These are phyloP conservation scores for Calonectria pteridis DNA, from an alignment of 2,329 filamentous ascomycete genomes.

Conservation along the genomic window DNA sequence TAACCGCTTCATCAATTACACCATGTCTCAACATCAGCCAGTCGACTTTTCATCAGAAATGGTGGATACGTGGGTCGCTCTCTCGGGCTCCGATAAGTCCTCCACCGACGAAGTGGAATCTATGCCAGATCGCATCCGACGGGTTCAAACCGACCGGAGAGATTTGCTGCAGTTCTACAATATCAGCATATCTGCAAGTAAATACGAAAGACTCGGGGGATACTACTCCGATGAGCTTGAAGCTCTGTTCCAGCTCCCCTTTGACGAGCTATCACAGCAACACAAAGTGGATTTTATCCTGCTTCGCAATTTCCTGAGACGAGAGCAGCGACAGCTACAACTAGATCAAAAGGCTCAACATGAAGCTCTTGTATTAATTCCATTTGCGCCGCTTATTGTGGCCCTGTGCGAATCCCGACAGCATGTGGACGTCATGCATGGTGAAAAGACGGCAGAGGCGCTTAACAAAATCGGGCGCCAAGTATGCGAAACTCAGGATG, in stretches of 20 bases:
- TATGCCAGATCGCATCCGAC: conserved; percentile 57
- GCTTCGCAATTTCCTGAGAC: conserved; percentile 59
- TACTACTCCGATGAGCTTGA: conserved; percentile 59
- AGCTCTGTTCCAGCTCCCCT: conserved; percentile 40
- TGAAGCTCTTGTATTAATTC: conserved; percentile 55
- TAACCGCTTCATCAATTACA: background rate
- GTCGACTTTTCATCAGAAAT: conserved; percentile 22
- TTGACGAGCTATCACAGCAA: conserved; percentile 53
- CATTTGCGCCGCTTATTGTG: conserved; percentile 58
- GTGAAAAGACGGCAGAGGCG: conserved; percentile 56
- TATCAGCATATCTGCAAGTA: conserved; percentile 57
- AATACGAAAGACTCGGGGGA: conserved; percentile 52
- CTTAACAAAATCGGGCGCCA: conserved; percentile 52
- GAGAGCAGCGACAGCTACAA: conserved; percentile 52
- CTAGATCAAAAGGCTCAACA: conserved; percentile 53
- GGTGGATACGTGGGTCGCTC: conserved; percentile 25
- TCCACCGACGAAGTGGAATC: conserved; percentile 40
- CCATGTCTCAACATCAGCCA: conserved; percentile 17
- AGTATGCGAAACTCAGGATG: conserved; percentile 48
- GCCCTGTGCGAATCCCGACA: conserved; percentile 62
- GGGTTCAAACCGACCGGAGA: conserved; percentile 58
- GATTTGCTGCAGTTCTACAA: conserved; percentile 64
- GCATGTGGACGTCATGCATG: conserved; percentile 56
- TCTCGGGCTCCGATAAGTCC: background rate
- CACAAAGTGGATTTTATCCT: conserved; percentile 63